Conservation (phyloP, 2,329 filamentous ascomycete species). For the Stylonectria norvegica region DNA sequence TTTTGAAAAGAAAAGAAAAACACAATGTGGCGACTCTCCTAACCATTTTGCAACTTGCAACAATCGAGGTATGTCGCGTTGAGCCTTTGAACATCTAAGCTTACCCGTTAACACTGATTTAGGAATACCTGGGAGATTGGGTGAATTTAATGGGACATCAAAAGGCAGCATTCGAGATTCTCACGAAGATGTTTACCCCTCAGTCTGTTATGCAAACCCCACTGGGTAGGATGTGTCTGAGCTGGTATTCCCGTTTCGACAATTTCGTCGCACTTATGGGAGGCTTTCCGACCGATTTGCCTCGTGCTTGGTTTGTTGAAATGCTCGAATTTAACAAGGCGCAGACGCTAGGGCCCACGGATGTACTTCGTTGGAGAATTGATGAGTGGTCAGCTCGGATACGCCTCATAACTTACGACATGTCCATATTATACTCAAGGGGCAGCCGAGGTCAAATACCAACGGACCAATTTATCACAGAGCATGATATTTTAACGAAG, state of each 20-base stretch:
- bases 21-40: conserved; percentile 72
- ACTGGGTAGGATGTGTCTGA: conserved; percentile 68
- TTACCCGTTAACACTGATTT: conserved; percentile 9
- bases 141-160: conserved; percentile 90
- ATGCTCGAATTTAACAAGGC: conserved; percentile 61
- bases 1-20: conserved; percentile 66
- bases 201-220: conserved; percentile 69
- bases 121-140: conserved; percentile 97
- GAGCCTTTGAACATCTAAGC: too few species aligned
- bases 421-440: conserved; percentile 72
- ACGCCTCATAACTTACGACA: conserved; percentile 73
- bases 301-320: conserved; percentile 72
- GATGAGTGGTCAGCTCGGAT: conserved; percentile 64
- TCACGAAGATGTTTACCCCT: conserved; percentile 74
- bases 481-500: conserved; percentile 54
- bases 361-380: conserved; percentile 62
- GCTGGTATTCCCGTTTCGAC: conserved; percentile 92
- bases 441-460: conserved; percentile 62
- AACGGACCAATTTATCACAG: conserved; percentile 59
- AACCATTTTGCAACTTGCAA: conserved; percentile 87
- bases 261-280: conserved; percentile 80
- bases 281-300: conserved; percentile 69
- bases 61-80: conserved; percentile 70
- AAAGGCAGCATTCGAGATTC: conserved; percentile 78
- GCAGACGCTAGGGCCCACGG: conserved; percentile 57